Evolutionary conservation across 2,329 filamentous ascomycete species (phyloP), one percentile per base, ranked within the genome.

Genomic region (Penicillium sp.): DNA sequence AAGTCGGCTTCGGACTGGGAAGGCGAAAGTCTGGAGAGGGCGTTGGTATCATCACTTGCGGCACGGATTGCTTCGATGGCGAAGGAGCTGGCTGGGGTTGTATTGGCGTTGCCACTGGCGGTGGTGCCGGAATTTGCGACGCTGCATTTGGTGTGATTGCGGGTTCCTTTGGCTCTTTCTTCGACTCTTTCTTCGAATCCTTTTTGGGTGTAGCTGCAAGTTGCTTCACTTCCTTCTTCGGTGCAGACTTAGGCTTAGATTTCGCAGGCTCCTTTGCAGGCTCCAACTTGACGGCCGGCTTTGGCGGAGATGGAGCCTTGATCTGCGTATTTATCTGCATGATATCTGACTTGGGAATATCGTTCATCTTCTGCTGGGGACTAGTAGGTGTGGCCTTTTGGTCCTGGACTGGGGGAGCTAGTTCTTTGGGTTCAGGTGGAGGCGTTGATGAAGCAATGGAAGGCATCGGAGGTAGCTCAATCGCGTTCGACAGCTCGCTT

Each of bases 1-100:
- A 25, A 12, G 59, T 38, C 31, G 64, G 68, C 7, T 58, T 62
- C 47, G 52, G 69, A 67, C 45, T 67, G 69, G 67, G 15, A 71
- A 67, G 7, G 15, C 25, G 41, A 20, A 38, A 45, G 11, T 37
- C 39, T 34, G 35, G 51, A 10, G 75, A 70, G 28, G 66, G 65
- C 2, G 67, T 63, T 5, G 74, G 71, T 17, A 73, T 61, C 63
- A 73, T 62, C 10, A 73, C 66, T 51, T 74, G 69, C 49, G 72
- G 67, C 31, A 65, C 54, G 5, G 56, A 54, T 37, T 62, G 60
- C 20, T 41, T 56, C 11, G 42, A 50, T 7, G 70, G 64, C 4
- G 67, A 62, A 11, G 66, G 62, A n/a, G 56, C 48, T 43, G 67
- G 56, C 48, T 64, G 66, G 17, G 62, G 50, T 59, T 53, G 66